Percentiles rank a stretch among this genome's conserved stretches.
Conservation (phyloP, 148 eudicot genomes). For the Rhododendron henanense region DNA sequence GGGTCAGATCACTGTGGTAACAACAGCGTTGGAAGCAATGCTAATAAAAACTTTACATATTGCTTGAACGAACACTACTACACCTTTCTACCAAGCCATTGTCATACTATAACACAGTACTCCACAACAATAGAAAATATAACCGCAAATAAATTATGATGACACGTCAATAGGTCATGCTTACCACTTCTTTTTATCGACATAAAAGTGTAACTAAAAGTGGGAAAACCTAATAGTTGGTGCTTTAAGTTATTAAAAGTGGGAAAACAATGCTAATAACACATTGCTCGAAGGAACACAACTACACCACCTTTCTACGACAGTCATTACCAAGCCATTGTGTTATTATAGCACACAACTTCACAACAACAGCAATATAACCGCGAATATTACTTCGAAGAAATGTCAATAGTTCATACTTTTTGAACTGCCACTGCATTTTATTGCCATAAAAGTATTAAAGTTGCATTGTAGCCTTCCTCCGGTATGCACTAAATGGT, state of each 20-base stretch:
- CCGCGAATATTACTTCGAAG: not conserved
- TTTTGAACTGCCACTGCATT: not conserved
- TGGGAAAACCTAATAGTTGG: not conserved
- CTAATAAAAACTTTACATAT: not conserved
- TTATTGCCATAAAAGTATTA: not conserved
- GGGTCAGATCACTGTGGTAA: not conserved
- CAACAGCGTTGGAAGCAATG: not conserved
- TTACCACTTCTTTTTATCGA: not conserved
- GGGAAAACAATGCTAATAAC: not conserved
- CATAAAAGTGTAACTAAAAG: not conserved
- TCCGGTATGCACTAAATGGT: not conserved
- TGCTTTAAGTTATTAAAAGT: not conserved
- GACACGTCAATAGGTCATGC: not conserved
- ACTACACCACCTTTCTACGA: not conserved
- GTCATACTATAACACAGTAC: not conserved
- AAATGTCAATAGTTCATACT: not conserved
- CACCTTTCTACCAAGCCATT: not conserved
- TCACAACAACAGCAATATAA: not conserved
- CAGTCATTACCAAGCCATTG: not conserved
- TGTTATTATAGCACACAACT: not conserved
- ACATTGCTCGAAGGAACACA: constrained; percentile 1
- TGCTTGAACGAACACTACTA: constrained; percentile 9
- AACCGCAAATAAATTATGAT: not conserved
- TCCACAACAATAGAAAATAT: not conserved
- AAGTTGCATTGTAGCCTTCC: not conserved